phyloP scores from a whole-genome alignment of 163 green algal species.

The Prototheca cutis region DNA sequence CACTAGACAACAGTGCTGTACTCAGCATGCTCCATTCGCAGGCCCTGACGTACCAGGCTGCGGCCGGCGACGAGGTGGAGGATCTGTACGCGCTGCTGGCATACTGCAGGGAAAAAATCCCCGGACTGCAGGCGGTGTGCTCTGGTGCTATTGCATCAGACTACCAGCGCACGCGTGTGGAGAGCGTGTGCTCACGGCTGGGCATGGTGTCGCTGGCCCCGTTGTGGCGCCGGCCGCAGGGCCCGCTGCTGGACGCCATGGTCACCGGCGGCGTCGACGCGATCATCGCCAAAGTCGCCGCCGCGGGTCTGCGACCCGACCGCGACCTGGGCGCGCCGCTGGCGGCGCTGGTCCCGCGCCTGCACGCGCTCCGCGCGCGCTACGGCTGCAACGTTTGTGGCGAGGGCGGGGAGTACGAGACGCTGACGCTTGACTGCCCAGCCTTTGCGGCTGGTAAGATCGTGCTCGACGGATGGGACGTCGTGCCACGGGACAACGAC shows the following conservation, averaged over 20 bases:
- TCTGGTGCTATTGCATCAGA: slow-evolving; percentile 90
- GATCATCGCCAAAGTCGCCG: slow-evolving; percentile 76
- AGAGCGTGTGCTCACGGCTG: slow-evolving; percentile 78
- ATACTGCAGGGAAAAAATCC: slow-evolving; percentile 46
- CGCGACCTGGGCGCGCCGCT: slow-evolving; percentile 46
- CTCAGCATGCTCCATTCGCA: slow-evolving; percentile 14
- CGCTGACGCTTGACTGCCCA: slow-evolving; percentile 83
- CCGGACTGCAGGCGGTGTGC: slow-evolving; percentile 53
- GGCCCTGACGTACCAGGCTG: slow-evolving; percentile 56
- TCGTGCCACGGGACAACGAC: slow-evolving; percentile 25
- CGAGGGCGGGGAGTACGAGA: slow-evolving; percentile 98
- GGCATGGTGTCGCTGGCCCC: slow-evolving; percentile 79
- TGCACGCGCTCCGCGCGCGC: slow-evolving; percentile 27
- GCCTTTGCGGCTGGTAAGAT: slow-evolving; percentile 69
- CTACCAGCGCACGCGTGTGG: slow-evolving; percentile 94
- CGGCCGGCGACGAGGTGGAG: slow-evolving; percentile 74
- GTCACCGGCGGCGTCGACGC: slow-evolving; percentile 52
- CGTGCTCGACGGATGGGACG: slow-evolving; percentile 56
- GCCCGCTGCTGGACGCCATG: slow-evolving; percentile 46
- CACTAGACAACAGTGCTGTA: no score
- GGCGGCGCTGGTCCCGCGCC: slow-evolving; percentile 31
- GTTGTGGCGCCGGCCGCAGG: slow-evolving; percentile 85
- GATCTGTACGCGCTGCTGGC: slow-evolving; percentile 74
- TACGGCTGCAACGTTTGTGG: slow-evolving; percentile 90
- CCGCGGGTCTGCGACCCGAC: slow-evolving; percentile 77